Evolutionary conservation across 1,284 basidiomycete genomes (phyloP), one percentile per base, ranked within the genome.

Genomic region (Bjerkandera adusta): DNA sequence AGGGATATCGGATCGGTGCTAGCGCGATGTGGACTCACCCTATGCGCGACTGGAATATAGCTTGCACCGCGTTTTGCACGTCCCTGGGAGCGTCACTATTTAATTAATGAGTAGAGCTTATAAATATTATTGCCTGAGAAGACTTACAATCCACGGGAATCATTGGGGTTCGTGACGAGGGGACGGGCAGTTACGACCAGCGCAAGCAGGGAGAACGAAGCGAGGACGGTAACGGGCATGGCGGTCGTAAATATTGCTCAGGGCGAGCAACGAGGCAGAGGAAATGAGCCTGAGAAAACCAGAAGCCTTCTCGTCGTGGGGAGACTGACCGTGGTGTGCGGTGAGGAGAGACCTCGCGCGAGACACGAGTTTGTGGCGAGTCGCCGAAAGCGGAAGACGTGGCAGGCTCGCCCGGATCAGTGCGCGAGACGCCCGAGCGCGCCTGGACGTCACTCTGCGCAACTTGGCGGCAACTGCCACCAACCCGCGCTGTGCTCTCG

Each of bases 181-280:
- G 73, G 73, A 49, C 64, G 70, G 55, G 73, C 62, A 43, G 69
- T 64, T 50, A 71, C 72, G 62, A 73, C 69, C 60, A 76, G 68
- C 61, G 66, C 72, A 52, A 74, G 61, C 25, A 75, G 59, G 33
- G 68, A 68, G 47, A 72, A 59, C 15, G 65, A 74, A 41, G 64
- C 66, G 43, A 76, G 61, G 32, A 75, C 56, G 45, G 64, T 63
- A 34, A 71, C 58, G 25, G 69, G 63, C 73, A 76, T 76, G 44
- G 33, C 39, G 36, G 43, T 38, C 22, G n/a, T 45, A 24, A 25
- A 44, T 12, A 22, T 18, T 27, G 27, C 6, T 36, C 7, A 36
- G 20, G 10, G 30, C n/a, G 29, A 6, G 8, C 37, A 1, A 35
- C 15, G 26, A 41, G 36, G 41, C 11, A 42, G n/a, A 34, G 24